Base-by-base conservation (phyloP, 2,329 filamentous ascomycete genomes). In the Lecanicillium sp. region DNA sequence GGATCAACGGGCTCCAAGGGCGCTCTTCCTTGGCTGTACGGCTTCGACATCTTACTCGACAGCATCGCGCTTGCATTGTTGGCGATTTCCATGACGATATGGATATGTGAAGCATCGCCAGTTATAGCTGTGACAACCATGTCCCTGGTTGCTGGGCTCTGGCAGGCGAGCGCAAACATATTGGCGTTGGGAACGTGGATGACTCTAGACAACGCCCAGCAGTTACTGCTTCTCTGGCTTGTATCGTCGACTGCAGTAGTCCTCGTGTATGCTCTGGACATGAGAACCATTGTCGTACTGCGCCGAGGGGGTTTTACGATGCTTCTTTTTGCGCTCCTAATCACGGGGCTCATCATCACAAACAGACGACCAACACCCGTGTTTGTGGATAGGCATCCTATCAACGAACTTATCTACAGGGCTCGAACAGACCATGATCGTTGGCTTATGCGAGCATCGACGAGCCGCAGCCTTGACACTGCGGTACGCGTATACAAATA, bases 401-500 rank as follows among this genome's bases (percentile, higher is more conserved):
- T 77, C 25, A 61, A 65, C 33, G 65, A 65, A 4, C 55, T 74
- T 11, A 62, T 77, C 11, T 75, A 71, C 47, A 61, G 65, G 28
- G 61, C 63, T 3, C 62, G 69, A 17, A 59, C 69, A 17, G 62
- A 62, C 17, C 61, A 68, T 6, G 65, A 71, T 45, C 62, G 68
- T 8, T 78, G 72, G 72, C 50, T 71, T 7, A 53, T 64, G 7
- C 56, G 66, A 34, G 72, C 66, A 1, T 60, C 59, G 3, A 60
- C 63, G 12, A 77, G 72, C 48, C 60, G 60, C 10, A 71, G 61
- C 11, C 53, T 75, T 3, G 57, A 57, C 1, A 56, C 68, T 8
- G 74, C 72, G 0, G 62, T 68, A 4, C 51, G 56, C 4, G 62
- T 71, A 39, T 78, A 78, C 48, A 61, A 63, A 34, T 65, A 72